Percentiles rank a stretch among this genome's conserved stretches.
Conservation (phyloP, 1,284 basidiomycete genomes). For the Caloboletus inedulis region DNA sequence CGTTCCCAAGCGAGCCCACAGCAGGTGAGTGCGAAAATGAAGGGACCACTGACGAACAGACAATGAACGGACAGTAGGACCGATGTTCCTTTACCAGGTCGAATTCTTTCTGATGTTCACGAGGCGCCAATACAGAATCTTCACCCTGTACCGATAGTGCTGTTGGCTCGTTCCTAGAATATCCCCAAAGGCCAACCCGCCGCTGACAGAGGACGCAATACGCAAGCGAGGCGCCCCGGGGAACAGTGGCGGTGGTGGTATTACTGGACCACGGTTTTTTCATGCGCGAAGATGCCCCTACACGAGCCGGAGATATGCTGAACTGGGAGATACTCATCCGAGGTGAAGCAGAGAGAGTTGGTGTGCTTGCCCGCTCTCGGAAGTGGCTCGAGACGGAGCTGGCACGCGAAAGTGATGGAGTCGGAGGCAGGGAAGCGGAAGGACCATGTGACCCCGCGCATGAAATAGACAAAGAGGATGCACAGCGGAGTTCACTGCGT, state of each 20-base stretch:
- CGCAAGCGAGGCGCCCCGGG: constrained; percentile 49
- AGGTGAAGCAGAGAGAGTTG: constrained; percentile 15
- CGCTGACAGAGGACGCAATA: constrained; percentile 70
- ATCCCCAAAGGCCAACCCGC: constrained; percentile 74
- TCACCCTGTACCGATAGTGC: constrained; percentile 8
- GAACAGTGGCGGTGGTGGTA: not conserved
- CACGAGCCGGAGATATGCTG: constrained; percentile 16
- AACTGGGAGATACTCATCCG: constrained; percentile 22
- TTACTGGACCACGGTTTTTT: constrained; percentile 5
- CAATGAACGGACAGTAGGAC: constrained; percentile 76
- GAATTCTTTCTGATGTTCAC: constrained; percentile 52
- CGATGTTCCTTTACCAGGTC: constrained; percentile 77
- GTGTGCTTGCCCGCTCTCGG: constrained; percentile 15
- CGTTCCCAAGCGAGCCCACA: constrained; percentile 23
- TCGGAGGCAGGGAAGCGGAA: constrained; percentile 34
- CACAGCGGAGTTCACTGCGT: constrained; percentile 33
- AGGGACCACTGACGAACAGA: constrained; percentile 64
- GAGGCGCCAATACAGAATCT: constrained; percentile 16
- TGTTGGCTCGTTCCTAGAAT: constrained; percentile 36
- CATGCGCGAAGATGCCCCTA: constrained; percentile 18
- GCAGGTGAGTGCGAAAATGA: constrained; percentile 43
- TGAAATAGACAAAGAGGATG: constrained; percentile 36
- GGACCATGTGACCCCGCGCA: constrained; percentile 40
- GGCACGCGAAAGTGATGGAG: constrained; percentile 45
- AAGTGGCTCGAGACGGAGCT: constrained; percentile 39